Base-by-base conservation (phyloP, 1,284 basidiomycete species). In the Moniliophthora roreri region DNA sequence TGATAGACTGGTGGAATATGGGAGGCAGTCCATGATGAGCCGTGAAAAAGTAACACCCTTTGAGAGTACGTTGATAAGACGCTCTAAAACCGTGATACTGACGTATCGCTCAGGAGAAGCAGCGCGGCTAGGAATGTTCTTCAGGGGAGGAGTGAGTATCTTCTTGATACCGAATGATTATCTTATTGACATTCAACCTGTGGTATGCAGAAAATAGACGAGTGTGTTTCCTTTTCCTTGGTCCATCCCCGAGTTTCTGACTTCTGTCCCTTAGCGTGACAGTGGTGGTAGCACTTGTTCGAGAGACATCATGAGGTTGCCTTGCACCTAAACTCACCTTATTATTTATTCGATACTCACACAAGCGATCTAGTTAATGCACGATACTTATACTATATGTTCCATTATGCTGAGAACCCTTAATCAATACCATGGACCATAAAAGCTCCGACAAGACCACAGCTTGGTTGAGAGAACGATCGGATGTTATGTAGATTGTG, bases 1-100 rank as follows among this genome's bases (percentile, higher is more conserved):
- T 2, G 82, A 91, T 61, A 78, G 81, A 9, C 72, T 90, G 47
- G 83, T 91, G 1, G 78, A 84, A 28, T 89, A 89, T 63, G 81
- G 91, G 1, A 76, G 76, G 52, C 67, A 75, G 32, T 89, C 87
- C 63, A 90, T 90, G 86, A 71, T 72, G 55, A 84, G 82, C 59
- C 78, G 74, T 55, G 76, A 69, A 40, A 74, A 84, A 58, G 73
- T 79, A 20, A 89, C 84, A 63, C 89, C 89, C 1, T 91, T 91
- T 62, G 82, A 87, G 69, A 75, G 87, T 81, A 66, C 63, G 84
- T 72, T 34, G 24, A 21, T 28, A 6, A 4, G 7, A 23, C 15
- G 5, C 10, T 3, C 35, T 15, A 49, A 35, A 24, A 16, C 16
- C 36, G 36, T 54, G 11, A 41, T 50, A 15, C 36, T 54, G 24